phyloP scores from a whole-genome alignment of 139 green algal genomes.

The Chlorokybus atmophyticus region DNA sequence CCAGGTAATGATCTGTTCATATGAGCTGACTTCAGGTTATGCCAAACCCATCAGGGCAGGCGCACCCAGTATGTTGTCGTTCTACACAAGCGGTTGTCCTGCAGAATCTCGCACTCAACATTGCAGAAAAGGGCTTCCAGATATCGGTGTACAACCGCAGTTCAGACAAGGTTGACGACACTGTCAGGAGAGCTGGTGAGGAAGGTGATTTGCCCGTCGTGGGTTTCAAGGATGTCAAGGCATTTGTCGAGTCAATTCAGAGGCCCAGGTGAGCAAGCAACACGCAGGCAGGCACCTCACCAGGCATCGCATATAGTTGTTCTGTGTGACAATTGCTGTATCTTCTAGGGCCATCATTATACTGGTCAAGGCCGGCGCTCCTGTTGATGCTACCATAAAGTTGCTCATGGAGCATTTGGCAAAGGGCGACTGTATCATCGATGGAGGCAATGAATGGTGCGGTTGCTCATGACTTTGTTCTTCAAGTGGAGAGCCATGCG shows the following conservation, averaged over 20 bases:
- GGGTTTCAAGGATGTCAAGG: constrained; percentile 78
- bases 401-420: constrained; percentile 75
- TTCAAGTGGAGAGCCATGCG: too few relatives aligned
- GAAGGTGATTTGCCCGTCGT: constrained; percentile 54
- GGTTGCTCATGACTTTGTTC: too few relatives aligned
- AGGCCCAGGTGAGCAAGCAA: constrained; percentile 58
- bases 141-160: constrained; percentile 96
- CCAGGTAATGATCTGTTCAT: too few relatives aligned
- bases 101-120: constrained; percentile 97
- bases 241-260: constrained; percentile 85
- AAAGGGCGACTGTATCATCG: constrained; percentile 92
- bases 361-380: constrained; percentile 87
- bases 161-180: constrained; percentile 84
- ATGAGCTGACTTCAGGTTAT: too few relatives aligned
- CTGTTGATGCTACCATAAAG: constrained; percentile 89
- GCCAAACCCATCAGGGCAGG: too few relatives aligned
- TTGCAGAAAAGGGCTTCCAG: constrained; percentile 92
- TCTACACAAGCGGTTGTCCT: not conserved
- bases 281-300: too few relatives aligned
- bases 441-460: constrained; percentile 58
- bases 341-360: constrained; percentile 65
- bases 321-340: not conserved
- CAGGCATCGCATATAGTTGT: not conserved
- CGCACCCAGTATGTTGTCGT: too few relatives aligned
- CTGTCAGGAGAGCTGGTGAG: constrained; percentile 75